Percentiles rank a stretch among this genome's conserved stretches.
Evolutionary conservation across 2,329 filamentous ascomycete species (phyloP).

Genomic region (Cercospora janseana): DNA sequence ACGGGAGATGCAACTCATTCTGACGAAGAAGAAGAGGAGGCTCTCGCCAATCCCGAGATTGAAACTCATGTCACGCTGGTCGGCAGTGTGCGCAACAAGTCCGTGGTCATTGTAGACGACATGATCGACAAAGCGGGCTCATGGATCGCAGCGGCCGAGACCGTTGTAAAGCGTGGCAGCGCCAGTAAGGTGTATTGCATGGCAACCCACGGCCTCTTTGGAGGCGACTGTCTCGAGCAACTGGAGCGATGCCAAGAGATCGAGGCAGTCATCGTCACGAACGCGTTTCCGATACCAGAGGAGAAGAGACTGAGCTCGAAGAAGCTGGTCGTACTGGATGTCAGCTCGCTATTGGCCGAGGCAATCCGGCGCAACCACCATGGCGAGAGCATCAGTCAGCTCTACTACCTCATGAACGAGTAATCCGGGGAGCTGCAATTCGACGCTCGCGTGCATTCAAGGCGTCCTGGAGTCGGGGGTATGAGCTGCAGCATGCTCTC

Average conservation of each 20-base stretch:
- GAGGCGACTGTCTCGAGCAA: slow-evolving; percentile 82
- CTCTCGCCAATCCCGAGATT: slow-evolving; percentile 72
- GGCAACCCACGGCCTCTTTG: slow-evolving; percentile 93
- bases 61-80: slow-evolving; percentile 98
- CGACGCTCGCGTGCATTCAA: neutral
- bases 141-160: slow-evolving; percentile 97
- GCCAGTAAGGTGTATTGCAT: slow-evolving; percentile 97
- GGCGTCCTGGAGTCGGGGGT: neutral
- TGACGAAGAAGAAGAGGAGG: slow-evolving; percentile 90
- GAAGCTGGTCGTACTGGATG: slow-evolving; percentile 86
- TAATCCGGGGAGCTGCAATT: neutral
- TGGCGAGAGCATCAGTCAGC: slow-evolving; percentile 71
- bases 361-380: slow-evolving; percentile 96
- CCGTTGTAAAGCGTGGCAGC: slow-evolving; percentile 85
- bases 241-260: slow-evolving; percentile 92
- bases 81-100: slow-evolving; percentile 82
- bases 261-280: slow-evolving; percentile 89
- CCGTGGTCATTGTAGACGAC: slow-evolving; percentile 94
- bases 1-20: slow-evolving; percentile 78
- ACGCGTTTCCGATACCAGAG: slow-evolving; percentile 88
- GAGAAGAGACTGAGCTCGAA: slow-evolving; percentile 67
- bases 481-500: neutral
- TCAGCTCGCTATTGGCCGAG: slow-evolving; percentile 84
- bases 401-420: slow-evolving; percentile 47
- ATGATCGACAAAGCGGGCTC: slow-evolving; percentile 98